Evolutionary conservation across 2,329 filamentous ascomycete species (phyloP).

Genomic region (Fusarium sp.): DNA sequence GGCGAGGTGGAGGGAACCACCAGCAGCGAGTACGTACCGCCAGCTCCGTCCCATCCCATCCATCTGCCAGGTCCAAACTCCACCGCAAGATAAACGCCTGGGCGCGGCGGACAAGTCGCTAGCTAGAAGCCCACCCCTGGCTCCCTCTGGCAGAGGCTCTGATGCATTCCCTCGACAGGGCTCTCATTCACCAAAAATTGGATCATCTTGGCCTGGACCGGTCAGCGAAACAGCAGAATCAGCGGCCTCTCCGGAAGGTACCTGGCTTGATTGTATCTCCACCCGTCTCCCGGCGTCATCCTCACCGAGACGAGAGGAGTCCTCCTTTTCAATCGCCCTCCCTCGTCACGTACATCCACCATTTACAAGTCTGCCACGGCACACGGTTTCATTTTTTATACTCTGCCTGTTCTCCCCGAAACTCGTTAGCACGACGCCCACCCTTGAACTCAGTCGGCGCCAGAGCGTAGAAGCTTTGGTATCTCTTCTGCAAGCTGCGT

Average conservation of each 20-base stretch:
- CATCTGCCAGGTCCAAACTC: background rate
- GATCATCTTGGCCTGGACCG: constrained; percentile 37
- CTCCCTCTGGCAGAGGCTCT: constrained; percentile 27
- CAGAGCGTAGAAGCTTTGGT: constrained; percentile 17
- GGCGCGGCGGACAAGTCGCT: constrained; percentile 25
- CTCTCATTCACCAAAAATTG: constrained; percentile 31
- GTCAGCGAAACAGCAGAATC: constrained; percentile 30
- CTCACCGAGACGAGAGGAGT: constrained; percentile 17
- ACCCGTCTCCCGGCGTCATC: constrained; percentile 37
- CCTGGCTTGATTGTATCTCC: constrained; percentile 24
- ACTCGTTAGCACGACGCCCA: constrained; percentile 6
- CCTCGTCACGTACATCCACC: constrained; percentile 18
- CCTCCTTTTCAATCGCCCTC: constrained; percentile 32
- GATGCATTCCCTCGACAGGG: constrained; percentile 33
- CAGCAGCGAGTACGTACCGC: constrained; percentile 18
- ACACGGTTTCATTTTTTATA: constrained; percentile 13
- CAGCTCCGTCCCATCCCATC: constrained; percentile 20
- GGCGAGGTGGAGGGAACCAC: constrained; percentile 16
- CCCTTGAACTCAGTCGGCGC: constrained; percentile 27
- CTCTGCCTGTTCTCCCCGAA: constrained; percentile 4
- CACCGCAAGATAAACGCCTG: constrained; percentile 32
- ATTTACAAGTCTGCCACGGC: constrained; percentile 11
- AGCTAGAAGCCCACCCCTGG: constrained; percentile 18
- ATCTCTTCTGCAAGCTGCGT: constrained; percentile 13
- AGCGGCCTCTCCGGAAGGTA: constrained; percentile 38